Conservation (phyloP, 2,329 filamentous ascomycete species). For the Trichophyton simii region DNA sequence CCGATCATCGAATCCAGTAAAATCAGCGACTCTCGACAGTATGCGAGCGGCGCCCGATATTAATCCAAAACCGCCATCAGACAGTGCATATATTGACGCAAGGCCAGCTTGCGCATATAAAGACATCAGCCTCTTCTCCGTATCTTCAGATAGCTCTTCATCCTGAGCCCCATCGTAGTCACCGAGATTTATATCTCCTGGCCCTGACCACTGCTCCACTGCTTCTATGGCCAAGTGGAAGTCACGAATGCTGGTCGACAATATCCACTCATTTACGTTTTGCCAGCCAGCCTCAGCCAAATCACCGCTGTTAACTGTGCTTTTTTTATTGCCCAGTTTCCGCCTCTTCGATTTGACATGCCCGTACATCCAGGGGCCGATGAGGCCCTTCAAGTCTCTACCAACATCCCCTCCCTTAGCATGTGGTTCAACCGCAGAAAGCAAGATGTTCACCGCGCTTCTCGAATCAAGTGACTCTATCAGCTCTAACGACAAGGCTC, state of each 20-base stretch:
- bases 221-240: slow-evolving; percentile 39
- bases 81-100: slow-evolving; percentile 45
- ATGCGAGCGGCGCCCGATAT: slow-evolving; percentile 39
- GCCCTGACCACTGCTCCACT: slow-evolving; percentile 48
- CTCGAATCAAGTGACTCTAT: slow-evolving; percentile 41
- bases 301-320: slow-evolving; percentile 33
- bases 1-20: slow-evolving; percentile 40
- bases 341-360: slow-evolving; percentile 42
- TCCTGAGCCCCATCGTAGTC: slow-evolving; percentile 36
- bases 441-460: slow-evolving; percentile 42
- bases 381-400: slow-evolving; percentile 45
- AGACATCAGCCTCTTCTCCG: background rate
- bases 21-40: slow-evolving; percentile 37
- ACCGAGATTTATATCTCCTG: slow-evolving; percentile 46
- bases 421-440: slow-evolving; percentile 32
- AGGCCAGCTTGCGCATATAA: slow-evolving; percentile 48
- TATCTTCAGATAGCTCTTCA: slow-evolving; percentile 17
- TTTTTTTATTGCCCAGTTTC: slow-evolving; percentile 24
- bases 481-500: slow-evolving; percentile 36
- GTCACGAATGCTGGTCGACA: slow-evolving; percentile 40
- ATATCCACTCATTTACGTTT: slow-evolving; percentile 46
- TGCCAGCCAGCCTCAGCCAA: slow-evolving; percentile 39
- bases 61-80: slow-evolving; percentile 33
- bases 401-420: slow-evolving; percentile 31
- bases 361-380: slow-evolving; percentile 54